Evolutionary conservation across 1,284 basidiomycete genomes (phyloP).

Genomic region (Tilletia setariae): DNA sequence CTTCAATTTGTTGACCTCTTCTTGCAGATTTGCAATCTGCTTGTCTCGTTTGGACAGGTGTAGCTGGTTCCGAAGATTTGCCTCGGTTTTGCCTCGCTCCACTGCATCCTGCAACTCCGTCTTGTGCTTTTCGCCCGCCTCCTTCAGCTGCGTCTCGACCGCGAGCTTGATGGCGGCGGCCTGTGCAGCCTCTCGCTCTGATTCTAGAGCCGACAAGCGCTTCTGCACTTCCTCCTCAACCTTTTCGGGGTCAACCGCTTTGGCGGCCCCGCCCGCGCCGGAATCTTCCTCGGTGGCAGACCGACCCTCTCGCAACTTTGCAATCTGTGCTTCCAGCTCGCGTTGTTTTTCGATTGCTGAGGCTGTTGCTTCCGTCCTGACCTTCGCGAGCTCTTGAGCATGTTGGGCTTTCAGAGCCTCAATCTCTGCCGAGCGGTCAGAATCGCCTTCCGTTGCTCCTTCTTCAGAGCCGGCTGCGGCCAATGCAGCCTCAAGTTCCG

Average conservation of each 20-base stretch:
- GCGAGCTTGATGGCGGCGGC: slow-evolving; percentile 36
- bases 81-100: slow-evolving; percentile 50
- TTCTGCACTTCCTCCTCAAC: slow-evolving; percentile 30
- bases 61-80: slow-evolving; percentile 49
- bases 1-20: slow-evolving; percentile 47
- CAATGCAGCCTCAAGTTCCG: slow-evolving; percentile 43
- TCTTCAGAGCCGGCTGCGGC: slow-evolving; percentile 26
- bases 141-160: slow-evolving; percentile 39
- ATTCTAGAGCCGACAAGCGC: slow-evolving; percentile 32
- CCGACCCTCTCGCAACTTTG: neutral
- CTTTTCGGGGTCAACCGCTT: slow-evolving; percentile 15
- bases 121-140: slow-evolving; percentile 43
- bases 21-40: slow-evolving; percentile 46
- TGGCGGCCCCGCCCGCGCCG: neutral
- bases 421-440: slow-evolving; percentile 19
- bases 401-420: slow-evolving; percentile 31
- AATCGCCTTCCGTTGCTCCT: slow-evolving; percentile 26
- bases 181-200: slow-evolving; percentile 30
- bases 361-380: slow-evolving; percentile 23
- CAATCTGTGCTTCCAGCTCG: slow-evolving; percentile 15
- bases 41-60: slow-evolving; percentile 51
- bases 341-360: slow-evolving; percentile 1
- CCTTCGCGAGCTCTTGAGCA: slow-evolving; percentile 27
- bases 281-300: neutral
- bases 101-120: slow-evolving; percentile 38